Percentiles rank a stretch among this genome's conserved stretches.
Conservation (phyloP, 2,329 filamentous ascomycete genomes). For the Verticillium zaregamsianum region DNA sequence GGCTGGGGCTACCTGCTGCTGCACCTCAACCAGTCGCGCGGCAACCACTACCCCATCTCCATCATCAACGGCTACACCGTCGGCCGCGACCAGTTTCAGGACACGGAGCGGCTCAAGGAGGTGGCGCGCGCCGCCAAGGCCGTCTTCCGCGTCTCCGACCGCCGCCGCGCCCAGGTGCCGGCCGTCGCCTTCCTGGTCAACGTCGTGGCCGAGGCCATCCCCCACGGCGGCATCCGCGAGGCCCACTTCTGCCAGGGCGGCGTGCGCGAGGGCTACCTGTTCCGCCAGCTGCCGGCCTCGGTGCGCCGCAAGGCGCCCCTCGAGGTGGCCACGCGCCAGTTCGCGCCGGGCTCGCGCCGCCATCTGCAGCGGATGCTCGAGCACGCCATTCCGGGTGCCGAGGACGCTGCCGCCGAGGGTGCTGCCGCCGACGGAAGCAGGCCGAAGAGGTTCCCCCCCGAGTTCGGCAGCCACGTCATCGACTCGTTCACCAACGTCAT, state of each 20-base stretch:
- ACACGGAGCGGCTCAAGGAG: conserved; percentile 34
- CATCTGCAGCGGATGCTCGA: conserved; percentile 44
- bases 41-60: conserved; percentile 63
- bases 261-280: conserved; percentile 64
- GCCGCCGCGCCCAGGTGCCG: conserved; percentile 61
- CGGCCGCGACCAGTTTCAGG: conserved; percentile 42
- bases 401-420: too few species aligned
- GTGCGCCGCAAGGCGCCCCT: conserved; percentile 53
- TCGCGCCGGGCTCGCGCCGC: conserved; percentile 42
- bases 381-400: conserved; percentile 35
- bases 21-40: conserved; percentile 52
- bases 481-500: conserved; percentile 56
- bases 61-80: conserved; percentile 67
- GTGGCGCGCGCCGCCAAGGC: conserved; percentile 28
- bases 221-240: conserved; percentile 46
- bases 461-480: conserved; percentile 42
- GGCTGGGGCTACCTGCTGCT: conserved; percentile 66
- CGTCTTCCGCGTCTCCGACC: conserved; percentile 60
- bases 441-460: conserved; percentile 26
- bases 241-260: conserved; percentile 70
- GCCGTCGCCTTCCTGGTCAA: conserved; percentile 64
- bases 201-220: conserved; percentile 57
- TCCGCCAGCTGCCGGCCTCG: conserved; percentile 41
- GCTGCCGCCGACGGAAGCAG: too few species aligned
- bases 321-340: conserved; percentile 52